A percentile compares a stretch with the other conserved stretches of the same genome.
Conservation (phyloP, 129 eudicot species). For the Tagetes erecta region DNA sequence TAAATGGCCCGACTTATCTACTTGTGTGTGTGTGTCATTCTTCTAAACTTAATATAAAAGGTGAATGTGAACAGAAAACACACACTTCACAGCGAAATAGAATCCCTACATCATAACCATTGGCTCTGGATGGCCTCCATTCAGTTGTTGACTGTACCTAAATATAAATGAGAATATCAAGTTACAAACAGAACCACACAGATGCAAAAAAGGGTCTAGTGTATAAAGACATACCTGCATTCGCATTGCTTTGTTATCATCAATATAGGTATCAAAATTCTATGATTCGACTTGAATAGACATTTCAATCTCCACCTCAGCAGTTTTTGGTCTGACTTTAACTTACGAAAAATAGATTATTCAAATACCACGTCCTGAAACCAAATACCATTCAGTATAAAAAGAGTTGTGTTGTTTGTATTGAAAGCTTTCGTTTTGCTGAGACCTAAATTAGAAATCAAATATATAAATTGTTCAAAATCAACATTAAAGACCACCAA, state of each 20-base stretch:
- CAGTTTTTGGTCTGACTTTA: conserved; percentile 55
- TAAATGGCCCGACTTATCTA: too few species aligned
- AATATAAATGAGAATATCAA: too few species aligned
- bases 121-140: conserved; percentile 46
- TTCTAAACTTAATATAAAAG: conserved; percentile 10
- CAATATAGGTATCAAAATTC: conserved; percentile 55
- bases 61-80: conserved; percentile 24
- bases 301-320: conserved; percentile 77
- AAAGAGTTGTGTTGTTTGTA: too few species aligned
- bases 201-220: not conserved
- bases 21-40: not conserved
- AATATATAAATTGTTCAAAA: too few species aligned
- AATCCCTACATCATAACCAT: conserved; percentile 68
- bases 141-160: conserved; percentile 67
- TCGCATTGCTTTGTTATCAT: conserved; percentile 38
- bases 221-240: conserved; percentile 79
- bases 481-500: too few species aligned
- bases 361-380: conserved; percentile 6
- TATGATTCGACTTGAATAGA: conserved; percentile 56
- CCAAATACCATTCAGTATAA: not conserved
- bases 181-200: not conserved
- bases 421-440: too few species aligned
- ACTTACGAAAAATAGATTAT: conserved; percentile 53
- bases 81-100: conserved; percentile 67
- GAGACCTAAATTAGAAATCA: too few species aligned